Evolutionary conservation across 2,329 filamentous ascomycete species (phyloP).

Genomic region (Fusarium pseudonygamai): DNA sequence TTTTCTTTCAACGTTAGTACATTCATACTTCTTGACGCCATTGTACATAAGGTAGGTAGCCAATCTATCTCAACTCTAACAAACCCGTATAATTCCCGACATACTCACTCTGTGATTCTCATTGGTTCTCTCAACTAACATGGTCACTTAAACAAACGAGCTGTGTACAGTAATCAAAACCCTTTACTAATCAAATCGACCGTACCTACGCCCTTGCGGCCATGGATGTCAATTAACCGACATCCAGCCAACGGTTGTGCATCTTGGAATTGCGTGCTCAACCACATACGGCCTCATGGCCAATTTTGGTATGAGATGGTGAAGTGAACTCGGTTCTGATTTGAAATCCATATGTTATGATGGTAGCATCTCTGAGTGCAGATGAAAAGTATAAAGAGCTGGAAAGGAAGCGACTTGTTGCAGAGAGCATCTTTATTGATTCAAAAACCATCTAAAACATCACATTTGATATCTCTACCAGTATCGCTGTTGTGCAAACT

Average conservation of each 20-base stretch:
- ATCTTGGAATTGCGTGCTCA: slow-evolving; percentile 41
- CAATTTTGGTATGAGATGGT: slow-evolving; percentile 21
- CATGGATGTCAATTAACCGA: slow-evolving; percentile 19
- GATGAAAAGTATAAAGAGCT: slow-evolving; percentile 31
- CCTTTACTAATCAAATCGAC: slow-evolving; percentile 37
- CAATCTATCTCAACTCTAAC: background rate
- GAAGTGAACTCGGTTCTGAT: slow-evolving; percentile 34
- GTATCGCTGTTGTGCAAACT: background rate
- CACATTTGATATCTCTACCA: background rate
- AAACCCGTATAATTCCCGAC: slow-evolving; percentile 19
- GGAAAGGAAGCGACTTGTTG: slow-evolving; percentile 5
- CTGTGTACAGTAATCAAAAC: slow-evolving; percentile 35
- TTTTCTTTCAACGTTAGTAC: background rate
- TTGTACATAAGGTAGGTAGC: background rate
- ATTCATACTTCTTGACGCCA: background rate
- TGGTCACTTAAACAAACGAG: background rate
- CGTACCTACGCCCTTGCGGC: slow-evolving; percentile 20
- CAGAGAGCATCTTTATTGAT: background rate
- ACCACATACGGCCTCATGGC: slow-evolving; percentile 23
- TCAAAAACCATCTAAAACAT: background rate
- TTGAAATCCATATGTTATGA: slow-evolving; percentile 41
- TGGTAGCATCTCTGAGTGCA: background rate
- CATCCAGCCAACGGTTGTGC: slow-evolving; percentile 31
- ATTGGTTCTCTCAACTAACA: background rate
- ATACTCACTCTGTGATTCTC: background rate